Conservation (phyloP, 345 rosid species). For the Theobroma cacao region DNA sequence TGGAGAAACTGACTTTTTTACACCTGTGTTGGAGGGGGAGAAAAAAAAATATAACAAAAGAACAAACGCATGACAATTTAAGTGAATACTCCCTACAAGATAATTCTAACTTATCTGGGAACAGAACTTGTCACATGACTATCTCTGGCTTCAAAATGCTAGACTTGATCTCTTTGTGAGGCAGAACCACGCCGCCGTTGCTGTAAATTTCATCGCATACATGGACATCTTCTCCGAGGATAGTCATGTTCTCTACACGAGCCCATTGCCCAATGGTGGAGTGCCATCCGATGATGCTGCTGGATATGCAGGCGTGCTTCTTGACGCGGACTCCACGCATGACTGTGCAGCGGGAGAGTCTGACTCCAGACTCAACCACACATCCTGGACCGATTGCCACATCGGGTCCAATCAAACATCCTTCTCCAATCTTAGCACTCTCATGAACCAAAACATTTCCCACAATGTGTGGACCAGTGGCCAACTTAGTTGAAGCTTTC, state of each 20-base stretch:
- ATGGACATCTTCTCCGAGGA: slow-evolving; percentile 95
- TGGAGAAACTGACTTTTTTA: slow-evolving; percentile 1
- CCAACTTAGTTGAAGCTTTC: slow-evolving; percentile 60
- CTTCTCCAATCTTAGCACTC: slow-evolving; percentile 89
- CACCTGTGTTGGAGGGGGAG: background rate
- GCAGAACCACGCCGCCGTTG: slow-evolving; percentile 96
- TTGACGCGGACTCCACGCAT: slow-evolving; percentile 96
- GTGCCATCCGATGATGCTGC: slow-evolving; percentile 98
- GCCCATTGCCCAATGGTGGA: slow-evolving; percentile 98
- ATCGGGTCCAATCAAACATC: slow-evolving; percentile 94
- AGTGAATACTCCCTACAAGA: background rate
- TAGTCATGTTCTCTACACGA: slow-evolving; percentile 96
- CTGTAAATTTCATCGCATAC: slow-evolving; percentile 92
- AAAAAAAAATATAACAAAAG: background rate
- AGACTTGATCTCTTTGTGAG: slow-evolving; percentile 94
- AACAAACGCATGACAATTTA: slow-evolving; percentile 9
- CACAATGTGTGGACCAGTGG: slow-evolving; percentile 59
- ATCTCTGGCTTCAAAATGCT: slow-evolving; percentile 99
- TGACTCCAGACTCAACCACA: slow-evolving; percentile 87
- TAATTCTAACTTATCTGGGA: slow-evolving; percentile 13
- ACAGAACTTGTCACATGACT: slow-evolving; percentile 59
- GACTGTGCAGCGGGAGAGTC: slow-evolving; percentile 91
- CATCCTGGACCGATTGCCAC: slow-evolving; percentile 98
- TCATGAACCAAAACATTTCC: slow-evolving; percentile 91
- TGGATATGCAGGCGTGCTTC: slow-evolving; percentile 91